These are phyloP conservation scores for Coemansia sp. DNA, from an alignment of 192 early-diverging fungal genomes.

Conservation along the genomic window DNA sequence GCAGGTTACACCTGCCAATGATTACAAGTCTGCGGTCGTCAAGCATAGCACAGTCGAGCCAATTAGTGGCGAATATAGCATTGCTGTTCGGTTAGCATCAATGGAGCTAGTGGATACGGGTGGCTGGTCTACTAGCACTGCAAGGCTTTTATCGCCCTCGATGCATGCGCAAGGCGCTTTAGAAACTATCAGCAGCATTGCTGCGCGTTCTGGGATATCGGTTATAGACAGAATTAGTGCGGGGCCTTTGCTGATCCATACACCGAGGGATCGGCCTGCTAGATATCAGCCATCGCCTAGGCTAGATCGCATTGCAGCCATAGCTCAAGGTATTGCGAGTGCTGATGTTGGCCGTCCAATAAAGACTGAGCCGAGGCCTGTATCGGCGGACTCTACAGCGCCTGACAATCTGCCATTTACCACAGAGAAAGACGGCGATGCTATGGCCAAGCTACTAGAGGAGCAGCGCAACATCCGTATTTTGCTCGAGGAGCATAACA, in stretches of 20 bases:
- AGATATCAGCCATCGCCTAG: neutral
- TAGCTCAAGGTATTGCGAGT: slow-evolving; percentile 10
- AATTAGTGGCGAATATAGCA: neutral
- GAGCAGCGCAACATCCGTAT: slow-evolving; percentile 45
- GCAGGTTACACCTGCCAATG: slow-evolving; percentile 9
- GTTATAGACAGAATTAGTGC: slow-evolving; percentile 1
- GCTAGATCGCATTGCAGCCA: slow-evolving; percentile 9
- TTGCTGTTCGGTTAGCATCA: slow-evolving; percentile 21
- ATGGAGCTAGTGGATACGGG: slow-evolving; percentile 11
- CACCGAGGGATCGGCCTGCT: neutral
- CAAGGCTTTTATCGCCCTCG: slow-evolving; percentile 7
- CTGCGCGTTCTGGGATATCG: slow-evolving; percentile 5
- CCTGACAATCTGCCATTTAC: neutral
- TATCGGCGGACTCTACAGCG: too few relatives aligned
- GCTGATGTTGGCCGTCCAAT: neutral
- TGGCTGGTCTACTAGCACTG: slow-evolving; percentile 10
- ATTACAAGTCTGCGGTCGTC: slow-evolving; percentile 11
- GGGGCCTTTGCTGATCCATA: neutral
- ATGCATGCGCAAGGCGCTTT: slow-evolving; percentile 7
- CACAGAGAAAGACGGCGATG: neutral
- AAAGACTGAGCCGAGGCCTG: too few relatives aligned
- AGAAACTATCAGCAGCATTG: slow-evolving; percentile 6
- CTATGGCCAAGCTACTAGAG: slow-evolving; percentile 30
- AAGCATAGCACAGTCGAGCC: slow-evolving; percentile 13
- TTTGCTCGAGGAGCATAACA: slow-evolving; percentile 43